Evolutionary conservation across 495 filamentous ascomycete species (phyloP).

Genomic region (Aspergillus affinis): DNA sequence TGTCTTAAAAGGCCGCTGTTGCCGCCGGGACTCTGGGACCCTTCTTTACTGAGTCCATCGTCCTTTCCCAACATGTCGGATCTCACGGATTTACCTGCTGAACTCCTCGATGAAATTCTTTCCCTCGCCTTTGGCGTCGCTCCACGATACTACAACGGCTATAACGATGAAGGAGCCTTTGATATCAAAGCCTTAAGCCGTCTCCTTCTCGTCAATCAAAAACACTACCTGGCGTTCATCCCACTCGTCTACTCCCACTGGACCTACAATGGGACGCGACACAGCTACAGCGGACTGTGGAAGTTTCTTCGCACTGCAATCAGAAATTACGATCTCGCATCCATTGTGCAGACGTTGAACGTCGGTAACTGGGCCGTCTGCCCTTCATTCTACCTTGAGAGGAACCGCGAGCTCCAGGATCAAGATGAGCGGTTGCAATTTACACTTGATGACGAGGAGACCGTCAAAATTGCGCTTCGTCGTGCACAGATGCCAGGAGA

Average conservation of each 20-base stretch:
- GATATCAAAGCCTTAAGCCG: slow-evolving; percentile 1
- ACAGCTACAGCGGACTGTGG: slow-evolving; percentile 5
- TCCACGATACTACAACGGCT: not conserved
- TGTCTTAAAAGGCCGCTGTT: too few relatives aligned
- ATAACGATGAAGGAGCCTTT: not conserved
- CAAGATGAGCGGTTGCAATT: slow-evolving; percentile 1
- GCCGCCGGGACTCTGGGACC: too few relatives aligned
- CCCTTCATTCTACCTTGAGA: not conserved
- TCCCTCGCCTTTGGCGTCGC: slow-evolving; percentile 1
- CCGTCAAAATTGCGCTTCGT: not conserved
- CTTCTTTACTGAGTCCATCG: not conserved
- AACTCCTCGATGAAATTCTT: slow-evolving; percentile 9
- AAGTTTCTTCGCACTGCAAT: slow-evolving; percentile 7
- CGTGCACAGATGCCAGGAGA: not conserved
- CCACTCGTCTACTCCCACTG: slow-evolving; percentile 6
- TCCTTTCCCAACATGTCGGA: slow-evolving; percentile 4
- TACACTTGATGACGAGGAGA: not conserved
- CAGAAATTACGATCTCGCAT: not conserved
- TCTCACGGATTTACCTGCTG: slow-evolving; percentile 3
- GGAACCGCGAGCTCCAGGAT: slow-evolving; percentile 4
- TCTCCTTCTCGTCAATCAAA: slow-evolving; percentile 10
- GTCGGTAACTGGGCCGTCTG: slow-evolving; percentile 10
- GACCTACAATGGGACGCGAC: slow-evolving; percentile 8
- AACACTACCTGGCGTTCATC: not conserved
- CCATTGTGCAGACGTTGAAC: not conserved